Conservation (phyloP, 495 filamentous ascomycete genomes). For the Acidiella bohemica region DNA sequence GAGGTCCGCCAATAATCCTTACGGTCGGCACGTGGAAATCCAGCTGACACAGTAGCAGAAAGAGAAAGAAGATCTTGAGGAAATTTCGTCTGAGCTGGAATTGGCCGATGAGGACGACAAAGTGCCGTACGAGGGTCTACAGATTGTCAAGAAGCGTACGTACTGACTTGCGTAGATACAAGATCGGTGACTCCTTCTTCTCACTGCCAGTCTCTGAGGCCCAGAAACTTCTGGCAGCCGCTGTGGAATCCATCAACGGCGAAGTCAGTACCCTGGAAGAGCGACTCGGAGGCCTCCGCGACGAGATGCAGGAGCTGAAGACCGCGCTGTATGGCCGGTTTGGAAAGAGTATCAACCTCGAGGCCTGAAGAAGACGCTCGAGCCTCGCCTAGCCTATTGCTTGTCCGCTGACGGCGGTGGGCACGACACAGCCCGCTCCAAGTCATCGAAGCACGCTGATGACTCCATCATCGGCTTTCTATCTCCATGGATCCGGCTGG, state of each 20-base stretch:
- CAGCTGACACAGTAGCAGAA: conserved; percentile 48
- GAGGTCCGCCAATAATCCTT: conserved; percentile 40
- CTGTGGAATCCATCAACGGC: conserved; percentile 55
- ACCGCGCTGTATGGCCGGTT: conserved; percentile 86
- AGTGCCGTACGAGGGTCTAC: conserved; percentile 53
- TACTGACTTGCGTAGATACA: conserved; percentile 49
- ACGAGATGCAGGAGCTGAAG: conserved; percentile 79
- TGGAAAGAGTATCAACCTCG: conserved; percentile 87
- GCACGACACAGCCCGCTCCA: too few species aligned
- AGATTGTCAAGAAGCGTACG: conserved; percentile 4
- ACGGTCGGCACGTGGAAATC: too few species aligned
- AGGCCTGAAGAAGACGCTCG: conserved; percentile 49
- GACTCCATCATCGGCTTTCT: too few species aligned
- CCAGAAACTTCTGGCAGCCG: conserved; percentile 63
- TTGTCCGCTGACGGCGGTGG: too few species aligned
- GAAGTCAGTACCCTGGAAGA: conserved; percentile 67
- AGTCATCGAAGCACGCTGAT: too few species aligned
- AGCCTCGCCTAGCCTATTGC: too few species aligned
- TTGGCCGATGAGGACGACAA: conserved; percentile 90
- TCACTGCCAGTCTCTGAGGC: conserved; percentile 71
- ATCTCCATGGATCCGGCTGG: too few species aligned
- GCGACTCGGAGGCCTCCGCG: conserved; percentile 54
- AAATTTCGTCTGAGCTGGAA: conserved; percentile 80
- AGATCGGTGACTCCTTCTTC: conserved; percentile 91
- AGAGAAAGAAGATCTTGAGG: conserved; percentile 94